Percentiles rank a stretch among this genome's conserved stretches.
Conservation (phyloP, 164 flowering plant species). For the Umbellularia californica region DNA sequence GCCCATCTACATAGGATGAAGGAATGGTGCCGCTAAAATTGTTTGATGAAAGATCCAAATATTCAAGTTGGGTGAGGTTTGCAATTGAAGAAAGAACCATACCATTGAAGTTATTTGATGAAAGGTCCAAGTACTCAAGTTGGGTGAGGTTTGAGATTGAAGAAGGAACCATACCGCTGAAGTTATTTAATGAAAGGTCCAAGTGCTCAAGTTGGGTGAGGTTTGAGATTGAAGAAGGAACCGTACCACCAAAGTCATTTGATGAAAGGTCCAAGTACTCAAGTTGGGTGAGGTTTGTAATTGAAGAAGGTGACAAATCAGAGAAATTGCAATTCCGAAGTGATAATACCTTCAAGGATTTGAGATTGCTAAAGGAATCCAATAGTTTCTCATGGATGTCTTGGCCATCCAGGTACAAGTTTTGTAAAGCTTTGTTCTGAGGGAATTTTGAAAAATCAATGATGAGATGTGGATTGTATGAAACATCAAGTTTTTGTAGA, state of each 20-base stretch:
- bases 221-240: too few species aligned
- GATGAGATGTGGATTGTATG: slow-evolving; percentile 5
- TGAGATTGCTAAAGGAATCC: neutral
- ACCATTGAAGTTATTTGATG: too few species aligned
- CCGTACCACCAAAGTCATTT: too few species aligned
- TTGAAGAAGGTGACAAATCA: neutral
- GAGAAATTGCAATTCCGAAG: neutral
- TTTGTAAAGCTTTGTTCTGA: neutral
- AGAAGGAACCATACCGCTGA: too few species aligned
- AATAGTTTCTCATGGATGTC: neutral
- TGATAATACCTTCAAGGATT: neutral
- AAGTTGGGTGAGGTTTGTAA: neutral
- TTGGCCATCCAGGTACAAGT: neutral
- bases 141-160: too few species aligned
- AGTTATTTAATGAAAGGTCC: too few species aligned
- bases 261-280: too few species aligned
- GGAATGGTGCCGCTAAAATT: neutral
- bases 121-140: too few species aligned
- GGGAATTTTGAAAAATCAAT: neutral
- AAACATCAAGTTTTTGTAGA: slow-evolving; percentile 21
- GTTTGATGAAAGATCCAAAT: neutral
- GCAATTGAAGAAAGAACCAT: neutral
- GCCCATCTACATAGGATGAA: neutral
- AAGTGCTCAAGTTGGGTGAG: too few species aligned
- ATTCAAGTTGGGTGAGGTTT: neutral